Percentiles rank a stretch among this genome's conserved stretches.
Evolutionary conservation across 2,329 filamentous ascomycete genomes (phyloP).

Genomic region (Didymella lethalis): DNA sequence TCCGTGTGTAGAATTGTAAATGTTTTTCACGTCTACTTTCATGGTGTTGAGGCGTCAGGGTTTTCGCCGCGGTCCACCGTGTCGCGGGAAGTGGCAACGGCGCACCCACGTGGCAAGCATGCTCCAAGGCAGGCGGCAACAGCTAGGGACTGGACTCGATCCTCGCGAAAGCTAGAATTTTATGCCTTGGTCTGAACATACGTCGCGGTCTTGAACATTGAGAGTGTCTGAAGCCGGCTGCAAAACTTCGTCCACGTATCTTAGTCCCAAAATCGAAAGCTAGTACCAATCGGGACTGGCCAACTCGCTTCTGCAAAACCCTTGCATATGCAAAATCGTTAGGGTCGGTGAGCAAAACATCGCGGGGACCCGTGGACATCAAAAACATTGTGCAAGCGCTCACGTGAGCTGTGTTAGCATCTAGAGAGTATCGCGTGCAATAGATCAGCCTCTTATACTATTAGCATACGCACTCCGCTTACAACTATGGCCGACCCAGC

Average conservation of each 20-base stretch:
- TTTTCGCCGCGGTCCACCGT: not conserved
- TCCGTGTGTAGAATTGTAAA: not conserved
- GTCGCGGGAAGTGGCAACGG: not conserved
- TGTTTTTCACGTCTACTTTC: not conserved
- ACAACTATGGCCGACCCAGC: slow-evolving; percentile 12
- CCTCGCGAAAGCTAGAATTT: not conserved
- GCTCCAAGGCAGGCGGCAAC: not conserved
- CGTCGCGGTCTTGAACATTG: not conserved
- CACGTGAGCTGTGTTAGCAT: slow-evolving; percentile 6
- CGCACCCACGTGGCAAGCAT: not conserved
- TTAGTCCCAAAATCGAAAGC: not conserved
- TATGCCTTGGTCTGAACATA: not conserved
- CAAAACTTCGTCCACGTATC: not conserved
- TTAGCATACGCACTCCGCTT: too few relatives aligned
- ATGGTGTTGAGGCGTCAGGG: not conserved
- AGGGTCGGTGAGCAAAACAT: slow-evolving; percentile 3
- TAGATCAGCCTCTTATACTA: too few relatives aligned
- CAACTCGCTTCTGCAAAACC: slow-evolving; percentile 3
- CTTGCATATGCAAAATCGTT: slow-evolving; percentile 18
- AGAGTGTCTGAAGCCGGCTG: not conserved
- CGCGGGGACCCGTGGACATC: not conserved
- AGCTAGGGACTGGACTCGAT: not conserved
- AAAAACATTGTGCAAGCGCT: slow-evolving; percentile 3
- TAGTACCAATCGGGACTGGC: not conserved
- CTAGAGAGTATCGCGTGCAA: not conserved